Evolutionary conservation across 73 alveolate species (phyloP).

Genomic region (Paraurostyla sp.): DNA sequence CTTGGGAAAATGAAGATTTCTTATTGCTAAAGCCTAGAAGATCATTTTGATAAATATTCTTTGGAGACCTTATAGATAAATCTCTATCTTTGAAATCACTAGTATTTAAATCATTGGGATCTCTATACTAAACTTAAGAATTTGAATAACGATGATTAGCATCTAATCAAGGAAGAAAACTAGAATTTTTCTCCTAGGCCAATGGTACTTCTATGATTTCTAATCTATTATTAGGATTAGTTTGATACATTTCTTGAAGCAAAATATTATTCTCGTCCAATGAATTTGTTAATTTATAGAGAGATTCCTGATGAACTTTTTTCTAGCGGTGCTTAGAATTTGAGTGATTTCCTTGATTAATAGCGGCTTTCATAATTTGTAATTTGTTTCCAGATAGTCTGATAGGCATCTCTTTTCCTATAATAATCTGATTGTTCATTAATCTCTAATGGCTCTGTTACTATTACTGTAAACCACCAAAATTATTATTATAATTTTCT

Average conservation of each 20-base stretch:
- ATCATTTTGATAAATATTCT: too few relatives aligned
- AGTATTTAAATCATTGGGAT: neutral
- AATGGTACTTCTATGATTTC: neutral
- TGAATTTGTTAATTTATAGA: neutral
- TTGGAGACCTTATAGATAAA: too few relatives aligned
- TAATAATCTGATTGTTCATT: neutral
- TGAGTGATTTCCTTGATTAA: neutral
- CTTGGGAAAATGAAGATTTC: neutral
- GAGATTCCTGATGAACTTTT: neutral
- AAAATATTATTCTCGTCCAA: neutral
- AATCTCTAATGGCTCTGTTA: neutral
- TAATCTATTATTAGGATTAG: neutral
- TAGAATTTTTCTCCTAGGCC: neutral
- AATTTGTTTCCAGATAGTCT: conserved; percentile 39
- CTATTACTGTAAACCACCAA: neutral
- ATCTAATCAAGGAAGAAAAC: conserved; percentile 43
- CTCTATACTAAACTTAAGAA: conserved; percentile 39
- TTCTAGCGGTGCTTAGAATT: neutral
- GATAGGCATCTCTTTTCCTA: conserved; percentile 10
- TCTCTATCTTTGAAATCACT: neutral
- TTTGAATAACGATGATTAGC: conserved; percentile 31
- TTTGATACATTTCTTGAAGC: too few relatives aligned
- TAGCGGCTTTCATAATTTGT: neutral
- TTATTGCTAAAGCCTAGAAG: too few relatives aligned
- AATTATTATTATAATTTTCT: neutral